Conservation (phyloP, 2,329 filamentous ascomycete species). For the Colletotrichum siamense region DNA sequence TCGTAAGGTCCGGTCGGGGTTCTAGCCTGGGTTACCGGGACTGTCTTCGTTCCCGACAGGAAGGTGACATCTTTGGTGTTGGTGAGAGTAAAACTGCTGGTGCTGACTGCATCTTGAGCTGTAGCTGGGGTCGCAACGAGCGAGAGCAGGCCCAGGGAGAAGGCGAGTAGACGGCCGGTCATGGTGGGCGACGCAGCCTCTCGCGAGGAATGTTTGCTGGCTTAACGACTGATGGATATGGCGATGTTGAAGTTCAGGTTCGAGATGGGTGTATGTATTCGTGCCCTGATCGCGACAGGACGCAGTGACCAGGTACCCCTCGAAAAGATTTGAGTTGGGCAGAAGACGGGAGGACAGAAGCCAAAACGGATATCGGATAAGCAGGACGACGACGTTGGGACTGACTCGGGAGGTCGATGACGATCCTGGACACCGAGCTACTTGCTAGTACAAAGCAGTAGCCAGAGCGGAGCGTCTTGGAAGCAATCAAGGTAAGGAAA, state of each 20-base stretch:
- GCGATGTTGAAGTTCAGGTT: not conserved
- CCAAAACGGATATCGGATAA: conserved; percentile 10
- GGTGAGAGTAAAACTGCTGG: conserved; percentile 7
- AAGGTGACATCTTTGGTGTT: conserved; percentile 20
- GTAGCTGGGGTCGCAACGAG: not conserved
- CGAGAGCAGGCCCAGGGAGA: not conserved
- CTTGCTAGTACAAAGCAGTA: not conserved
- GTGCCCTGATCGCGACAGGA: not conserved
- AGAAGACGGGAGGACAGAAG: conserved; percentile 5
- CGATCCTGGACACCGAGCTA: not conserved
- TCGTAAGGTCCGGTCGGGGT: conserved; percentile 52
- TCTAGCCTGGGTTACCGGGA: conserved; percentile 35
- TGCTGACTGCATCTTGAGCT: not conserved
- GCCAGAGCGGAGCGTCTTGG: not conserved
- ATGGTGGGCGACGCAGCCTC: conserved; percentile 10
- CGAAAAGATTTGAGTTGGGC: not conserved
- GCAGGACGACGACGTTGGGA: not conserved
- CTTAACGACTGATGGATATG: not conserved
- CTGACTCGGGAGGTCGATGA: not conserved
- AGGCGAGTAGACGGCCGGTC: not conserved
- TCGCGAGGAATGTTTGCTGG: not conserved
- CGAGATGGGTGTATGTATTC: not conserved
- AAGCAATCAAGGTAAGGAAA: not conserved
- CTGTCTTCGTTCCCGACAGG: conserved; percentile 16
- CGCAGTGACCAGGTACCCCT: not conserved